phyloP scores from a whole-genome alignment of 2,329 filamentous ascomycete genomes.

The Pezicula neosporulosa region DNA sequence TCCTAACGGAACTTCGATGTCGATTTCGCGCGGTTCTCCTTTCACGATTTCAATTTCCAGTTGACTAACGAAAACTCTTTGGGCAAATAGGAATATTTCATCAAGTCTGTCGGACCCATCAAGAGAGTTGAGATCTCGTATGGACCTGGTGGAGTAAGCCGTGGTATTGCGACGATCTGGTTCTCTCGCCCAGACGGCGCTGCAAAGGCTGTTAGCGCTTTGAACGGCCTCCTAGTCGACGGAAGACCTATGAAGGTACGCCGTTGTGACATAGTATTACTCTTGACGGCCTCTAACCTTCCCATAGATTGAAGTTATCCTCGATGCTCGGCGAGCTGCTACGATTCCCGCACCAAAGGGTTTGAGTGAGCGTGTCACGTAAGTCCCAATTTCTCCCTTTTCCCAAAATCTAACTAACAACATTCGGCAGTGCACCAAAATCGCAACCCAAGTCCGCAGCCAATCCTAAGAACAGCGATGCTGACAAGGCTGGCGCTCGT shows the following conservation, averaged over 20 bases:
- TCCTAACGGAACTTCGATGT: slow-evolving; percentile 23
- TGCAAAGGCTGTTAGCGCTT: slow-evolving; percentile 74
- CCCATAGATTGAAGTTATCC: slow-evolving; percentile 79
- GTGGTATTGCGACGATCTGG: slow-evolving; percentile 85
- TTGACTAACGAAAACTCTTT: slow-evolving; percentile 62
- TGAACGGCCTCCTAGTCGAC: slow-evolving; percentile 90
- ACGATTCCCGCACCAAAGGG: slow-evolving; percentile 66
- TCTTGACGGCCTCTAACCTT: slow-evolving; percentile 11
- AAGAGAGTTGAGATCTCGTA: slow-evolving; percentile 91
- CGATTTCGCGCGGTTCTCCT: slow-evolving; percentile 22
- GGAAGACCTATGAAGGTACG: slow-evolving; percentile 83
- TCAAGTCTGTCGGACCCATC: slow-evolving; percentile 80
- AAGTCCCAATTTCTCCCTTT: slow-evolving; percentile 33
- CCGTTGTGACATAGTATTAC: background rate
- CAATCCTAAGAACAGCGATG: slow-evolving; percentile 68
- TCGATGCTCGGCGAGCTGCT: slow-evolving; percentile 71
- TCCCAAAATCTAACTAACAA: slow-evolving; percentile 19
- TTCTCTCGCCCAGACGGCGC: slow-evolving; percentile 82
- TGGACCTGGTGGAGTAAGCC: slow-evolving; percentile 86
- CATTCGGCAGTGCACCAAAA: slow-evolving; percentile 52
- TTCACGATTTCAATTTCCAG: slow-evolving; percentile 36
- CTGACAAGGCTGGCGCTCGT: slow-evolving; percentile 37
- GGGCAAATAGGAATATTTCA: slow-evolving; percentile 89
- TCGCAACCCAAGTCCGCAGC: slow-evolving; percentile 80
- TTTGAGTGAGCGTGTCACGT: slow-evolving; percentile 81